Evolutionary conservation across 345 rosid species (phyloP).

Genomic region (Erysimum cheiranthoides): DNA sequence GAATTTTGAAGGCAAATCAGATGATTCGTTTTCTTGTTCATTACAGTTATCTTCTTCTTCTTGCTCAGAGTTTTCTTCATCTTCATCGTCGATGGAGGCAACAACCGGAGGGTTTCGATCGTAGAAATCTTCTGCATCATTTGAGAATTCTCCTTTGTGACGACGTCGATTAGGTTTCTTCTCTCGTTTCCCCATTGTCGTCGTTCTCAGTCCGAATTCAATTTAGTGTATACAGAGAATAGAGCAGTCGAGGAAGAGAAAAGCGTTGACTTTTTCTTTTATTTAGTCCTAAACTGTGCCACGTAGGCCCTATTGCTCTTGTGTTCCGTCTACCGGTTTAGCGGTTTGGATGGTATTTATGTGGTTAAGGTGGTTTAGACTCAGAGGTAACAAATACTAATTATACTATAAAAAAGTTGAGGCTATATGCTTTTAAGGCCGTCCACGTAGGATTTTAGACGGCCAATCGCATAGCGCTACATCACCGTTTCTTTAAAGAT

Average conservation of each 20-base stretch:
- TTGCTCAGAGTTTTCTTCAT: constrained; percentile 49
- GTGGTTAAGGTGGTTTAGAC: not conserved
- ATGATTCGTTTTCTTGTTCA: constrained; percentile 44
- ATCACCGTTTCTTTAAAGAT: no score
- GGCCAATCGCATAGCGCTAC: no score
- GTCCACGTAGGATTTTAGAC: no score
- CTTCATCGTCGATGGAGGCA: constrained; percentile 36
- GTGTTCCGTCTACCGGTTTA: not conserved
- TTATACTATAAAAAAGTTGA: no score
- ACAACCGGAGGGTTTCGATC: constrained; percentile 39
- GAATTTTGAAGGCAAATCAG: constrained; percentile 72
- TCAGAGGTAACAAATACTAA: no score
- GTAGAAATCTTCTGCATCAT: constrained; percentile 53
- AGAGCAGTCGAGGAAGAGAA: constrained; percentile 11
- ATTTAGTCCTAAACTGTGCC: not conserved
- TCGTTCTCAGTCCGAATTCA: not conserved
- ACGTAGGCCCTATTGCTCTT: not conserved
- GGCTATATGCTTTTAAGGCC: no score
- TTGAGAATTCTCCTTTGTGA: constrained; percentile 43
- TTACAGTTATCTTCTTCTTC: constrained; percentile 37
- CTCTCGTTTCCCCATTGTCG: constrained; percentile 73
- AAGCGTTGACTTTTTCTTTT: not conserved
- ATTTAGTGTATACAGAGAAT: not conserved
- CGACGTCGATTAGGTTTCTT: constrained; percentile 71
- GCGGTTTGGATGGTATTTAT: not conserved